These are phyloP conservation scores for Xanthoconium separans DNA, from an alignment of 1,284 basidiomycete genomes.

Conservation along the genomic window DNA sequence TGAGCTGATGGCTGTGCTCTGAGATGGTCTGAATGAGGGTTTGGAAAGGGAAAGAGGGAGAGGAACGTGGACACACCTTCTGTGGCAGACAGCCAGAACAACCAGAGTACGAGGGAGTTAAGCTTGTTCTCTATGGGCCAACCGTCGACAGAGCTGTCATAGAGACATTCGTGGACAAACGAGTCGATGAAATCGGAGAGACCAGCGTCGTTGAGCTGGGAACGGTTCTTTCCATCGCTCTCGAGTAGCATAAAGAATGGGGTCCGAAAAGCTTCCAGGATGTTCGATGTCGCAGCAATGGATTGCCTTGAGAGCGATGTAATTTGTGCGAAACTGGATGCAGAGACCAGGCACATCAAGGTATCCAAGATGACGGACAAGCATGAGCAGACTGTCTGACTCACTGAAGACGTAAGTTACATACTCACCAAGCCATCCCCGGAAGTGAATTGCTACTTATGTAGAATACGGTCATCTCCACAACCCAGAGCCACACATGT, in stretches of 20 bases:
- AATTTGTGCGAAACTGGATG: conserved; percentile 49
- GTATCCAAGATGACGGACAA: conserved; percentile 49
- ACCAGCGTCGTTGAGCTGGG: conserved; percentile 55
- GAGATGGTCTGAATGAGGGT: conserved; percentile 43
- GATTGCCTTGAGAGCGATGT: conserved; percentile 41
- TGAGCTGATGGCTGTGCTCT: conserved; percentile 37
- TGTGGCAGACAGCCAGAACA: conserved; percentile 60
- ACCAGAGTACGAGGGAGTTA: conserved; percentile 60
- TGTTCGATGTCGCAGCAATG: conserved; percentile 40
- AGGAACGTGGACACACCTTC: conserved; percentile 34
- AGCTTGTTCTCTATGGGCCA: conserved; percentile 55
- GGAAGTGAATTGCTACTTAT: too few relatives aligned
- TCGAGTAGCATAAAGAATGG: conserved; percentile 69
- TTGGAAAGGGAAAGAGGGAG: background rate
- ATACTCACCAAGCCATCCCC: too few relatives aligned
- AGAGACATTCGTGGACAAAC: conserved; percentile 46
- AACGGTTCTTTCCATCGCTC: conserved; percentile 72
- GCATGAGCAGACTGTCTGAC: too few relatives aligned
- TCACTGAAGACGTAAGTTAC: too few relatives aligned
- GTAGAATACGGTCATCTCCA: too few relatives aligned
- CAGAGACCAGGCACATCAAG: conserved; percentile 37
- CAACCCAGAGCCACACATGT: too few relatives aligned
- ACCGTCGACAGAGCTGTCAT: conserved; percentile 41
- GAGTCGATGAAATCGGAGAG: conserved; percentile 46
- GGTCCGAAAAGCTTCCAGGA: conserved; percentile 45